A percentile compares a stretch with the other conserved stretches of the same genome.
Conservation (phyloP, 1,139 yeast genomes). For the Pichia sp. region DNA sequence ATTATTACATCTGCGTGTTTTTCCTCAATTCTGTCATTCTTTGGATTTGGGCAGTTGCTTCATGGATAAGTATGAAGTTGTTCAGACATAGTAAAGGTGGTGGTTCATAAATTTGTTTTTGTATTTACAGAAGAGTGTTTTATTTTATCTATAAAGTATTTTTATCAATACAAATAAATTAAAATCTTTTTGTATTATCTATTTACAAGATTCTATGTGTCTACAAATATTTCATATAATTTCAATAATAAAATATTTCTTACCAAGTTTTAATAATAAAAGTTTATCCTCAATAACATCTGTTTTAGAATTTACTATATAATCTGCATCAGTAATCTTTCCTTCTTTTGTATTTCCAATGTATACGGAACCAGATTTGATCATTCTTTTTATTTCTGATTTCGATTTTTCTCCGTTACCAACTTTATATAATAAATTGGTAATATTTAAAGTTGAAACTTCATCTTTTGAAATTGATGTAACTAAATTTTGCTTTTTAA, state of each 20-base stretch:
- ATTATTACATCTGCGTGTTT: constrained; percentile 45
- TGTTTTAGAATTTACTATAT: constrained; percentile 37
- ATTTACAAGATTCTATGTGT: constrained; percentile 4
- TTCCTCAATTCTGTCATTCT: constrained; percentile 53
- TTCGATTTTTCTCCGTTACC: constrained; percentile 37
- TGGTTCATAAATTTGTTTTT: constrained; percentile 21
- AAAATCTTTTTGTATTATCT: neutral
- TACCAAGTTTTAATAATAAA: constrained; percentile 69
- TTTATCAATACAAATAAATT: neutral
- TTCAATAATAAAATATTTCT: constrained; percentile 56
- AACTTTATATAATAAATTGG: constrained; percentile 21
- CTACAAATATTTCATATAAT: constrained; percentile 25
- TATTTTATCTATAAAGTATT: neutral
- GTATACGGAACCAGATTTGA: constrained; percentile 69
- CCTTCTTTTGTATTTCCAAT: constrained; percentile 53
- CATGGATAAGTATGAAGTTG: constrained; percentile 75
- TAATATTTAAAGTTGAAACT: constrained; percentile 16
- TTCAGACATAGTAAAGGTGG: constrained; percentile 70
- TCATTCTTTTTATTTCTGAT: constrained; percentile 47
- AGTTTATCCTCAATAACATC: constrained; percentile 56
- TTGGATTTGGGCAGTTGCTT: constrained; percentile 73
- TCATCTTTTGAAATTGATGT: constrained; percentile 35
- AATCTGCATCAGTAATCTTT: constrained; percentile 47
- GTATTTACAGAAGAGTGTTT: neutral
- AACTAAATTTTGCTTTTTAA: constrained; percentile 57